These are phyloP conservation scores for Vigna reflexopilosa DNA, from an alignment of 306 rosid genomes.

Conservation along the genomic window DNA sequence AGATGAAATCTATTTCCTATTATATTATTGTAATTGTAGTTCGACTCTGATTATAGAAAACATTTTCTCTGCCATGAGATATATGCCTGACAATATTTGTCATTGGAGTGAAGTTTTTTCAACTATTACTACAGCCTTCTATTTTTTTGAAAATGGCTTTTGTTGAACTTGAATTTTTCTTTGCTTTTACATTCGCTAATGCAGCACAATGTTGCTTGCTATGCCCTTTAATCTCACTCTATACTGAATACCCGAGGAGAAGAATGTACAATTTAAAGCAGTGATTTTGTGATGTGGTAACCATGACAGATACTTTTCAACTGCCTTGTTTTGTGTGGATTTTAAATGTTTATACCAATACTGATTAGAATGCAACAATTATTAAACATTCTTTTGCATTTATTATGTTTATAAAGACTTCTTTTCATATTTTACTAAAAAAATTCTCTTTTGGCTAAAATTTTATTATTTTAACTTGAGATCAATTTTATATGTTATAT, in stretches of 20 bases:
- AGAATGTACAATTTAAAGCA: too few relatives aligned
- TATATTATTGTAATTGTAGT: slow-evolving; percentile 1
- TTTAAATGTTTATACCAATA: background rate
- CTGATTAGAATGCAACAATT: too few relatives aligned
- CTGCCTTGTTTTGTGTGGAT: background rate
- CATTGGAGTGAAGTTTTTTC: background rate
- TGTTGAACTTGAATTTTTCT: background rate
- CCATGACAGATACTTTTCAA: background rate
- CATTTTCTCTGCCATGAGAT: background rate
- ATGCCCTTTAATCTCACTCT: slow-evolving; percentile 2
- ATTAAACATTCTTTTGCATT: too few relatives aligned
- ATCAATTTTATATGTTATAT: too few relatives aligned
- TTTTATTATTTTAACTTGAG: too few relatives aligned
- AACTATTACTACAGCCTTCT: background rate
- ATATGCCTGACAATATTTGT: slow-evolving; percentile 12
- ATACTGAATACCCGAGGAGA: background rate
- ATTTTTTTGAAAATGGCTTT: background rate
- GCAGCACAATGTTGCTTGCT: background rate
- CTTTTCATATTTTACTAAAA: too few relatives aligned
- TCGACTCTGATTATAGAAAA: background rate
- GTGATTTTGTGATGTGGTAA: background rate
- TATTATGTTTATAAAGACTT: too few relatives aligned
- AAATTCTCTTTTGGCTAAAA: too few relatives aligned
- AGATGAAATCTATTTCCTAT: background rate
- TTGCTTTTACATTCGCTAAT: slow-evolving; percentile 12